Evolutionary conservation across 495 filamentous ascomycete genomes (phyloP), one percentile per base, ranked within the genome.

Genomic region (Aspergillus indologenus): DNA sequence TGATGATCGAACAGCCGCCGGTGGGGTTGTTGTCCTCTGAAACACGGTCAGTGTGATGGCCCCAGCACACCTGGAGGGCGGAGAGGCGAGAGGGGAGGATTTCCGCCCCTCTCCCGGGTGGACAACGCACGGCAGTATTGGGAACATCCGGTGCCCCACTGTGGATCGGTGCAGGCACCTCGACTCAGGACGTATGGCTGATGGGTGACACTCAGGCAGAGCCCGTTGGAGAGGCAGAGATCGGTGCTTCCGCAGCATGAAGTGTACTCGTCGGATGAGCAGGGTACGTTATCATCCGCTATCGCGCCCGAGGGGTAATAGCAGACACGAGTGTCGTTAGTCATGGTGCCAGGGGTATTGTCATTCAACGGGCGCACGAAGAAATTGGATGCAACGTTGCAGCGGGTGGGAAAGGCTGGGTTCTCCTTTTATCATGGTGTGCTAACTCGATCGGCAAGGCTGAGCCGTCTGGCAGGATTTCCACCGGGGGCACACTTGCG

Each of bases 221-320:
- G 53, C 2, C 68, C 65, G 54, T 71, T 73, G 18, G 57, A 58
- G 19, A 92, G 68, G 69, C 90, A 95, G 52, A 95, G 79, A 67
- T 87, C 84, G 14, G 84, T 86, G 65, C 82, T 82, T 64, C 89
- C 87, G 40, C 88, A 86, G 74, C 88, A 91, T 31, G 90, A 80
- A 57, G 90, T 79, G 20, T 86, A 82, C 59, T 84, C 85, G 21
- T 79, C 74, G n/a, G 60, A 56, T 3, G 62, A 64, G 53, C 70
- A 72, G 20, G 70, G 70, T 0, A 66, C 64, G 52, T 70, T 64
- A 17, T 48, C 44, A 1, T 5, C 14, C 26, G 65, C 65, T 7
- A 54, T 21, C 0, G 53, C 47, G 3, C 58, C 54, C 24, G 65
- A 58, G n/a, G 66, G 65, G 22, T 64, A 68, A 49, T 72, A 79